A percentile compares a stretch with the other conserved stretches of the same genome.
Evolutionary conservation across 306 rosid species (phyloP).

Genomic region (Pachyrhizus erosus): DNA sequence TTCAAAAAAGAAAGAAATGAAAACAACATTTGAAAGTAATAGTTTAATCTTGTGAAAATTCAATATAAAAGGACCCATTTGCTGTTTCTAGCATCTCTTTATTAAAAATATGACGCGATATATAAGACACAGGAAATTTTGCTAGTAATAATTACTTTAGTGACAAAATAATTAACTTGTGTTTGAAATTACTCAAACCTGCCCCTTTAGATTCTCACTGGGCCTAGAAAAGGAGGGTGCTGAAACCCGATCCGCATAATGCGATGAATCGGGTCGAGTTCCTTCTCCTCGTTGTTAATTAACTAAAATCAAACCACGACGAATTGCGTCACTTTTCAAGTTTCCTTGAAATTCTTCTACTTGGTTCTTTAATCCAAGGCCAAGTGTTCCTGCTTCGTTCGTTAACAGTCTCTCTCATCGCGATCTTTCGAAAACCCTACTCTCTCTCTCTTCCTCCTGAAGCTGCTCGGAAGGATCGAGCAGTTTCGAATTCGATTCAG

Average conservation of each 20-base stretch:
- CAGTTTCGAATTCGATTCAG: constrained; percentile 46
- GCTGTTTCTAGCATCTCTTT: no score
- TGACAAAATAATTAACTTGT: not conserved
- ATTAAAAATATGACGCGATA: no score
- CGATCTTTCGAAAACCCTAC: constrained; percentile 47
- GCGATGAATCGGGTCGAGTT: not conserved
- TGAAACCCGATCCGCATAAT: not conserved
- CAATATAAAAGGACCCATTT: no score
- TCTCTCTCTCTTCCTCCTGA: constrained; percentile 25
- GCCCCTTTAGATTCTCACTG: not conserved
- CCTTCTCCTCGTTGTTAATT: not conserved
- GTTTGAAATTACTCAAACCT: not conserved
- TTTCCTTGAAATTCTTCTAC: constrained; percentile 23
- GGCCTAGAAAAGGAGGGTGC: not conserved
- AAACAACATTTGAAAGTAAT: no score
- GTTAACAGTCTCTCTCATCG: constrained; percentile 30
- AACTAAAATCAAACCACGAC: not conserved
- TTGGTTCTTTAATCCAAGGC: constrained; percentile 7
- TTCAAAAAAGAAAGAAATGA: no score
- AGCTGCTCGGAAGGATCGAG: constrained; percentile 50
- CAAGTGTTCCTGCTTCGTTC: constrained; percentile 15
- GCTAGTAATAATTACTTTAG: no score
- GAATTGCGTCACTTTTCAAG: constrained; percentile 23
- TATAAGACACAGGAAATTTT: no score
- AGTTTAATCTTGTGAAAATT: no score